Conservation (phyloP, 2,329 filamentous ascomycete species). For the Ceratocystis destructans region DNA sequence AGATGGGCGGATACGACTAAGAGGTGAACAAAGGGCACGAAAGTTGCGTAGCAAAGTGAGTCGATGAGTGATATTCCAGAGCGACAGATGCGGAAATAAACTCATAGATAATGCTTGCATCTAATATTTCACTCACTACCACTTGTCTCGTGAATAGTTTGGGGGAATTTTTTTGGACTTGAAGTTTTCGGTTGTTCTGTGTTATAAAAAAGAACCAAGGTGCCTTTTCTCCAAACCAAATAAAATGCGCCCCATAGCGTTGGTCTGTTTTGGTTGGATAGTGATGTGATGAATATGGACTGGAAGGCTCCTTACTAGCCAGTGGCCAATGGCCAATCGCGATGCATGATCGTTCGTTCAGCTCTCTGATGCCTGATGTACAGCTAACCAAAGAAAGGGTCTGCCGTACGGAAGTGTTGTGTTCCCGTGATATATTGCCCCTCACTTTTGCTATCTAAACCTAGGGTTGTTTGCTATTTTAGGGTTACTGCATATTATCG, state of each 20-base stretch:
- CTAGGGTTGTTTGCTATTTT: not conserved
- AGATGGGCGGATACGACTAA: not conserved
- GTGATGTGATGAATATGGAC: constrained; percentile 2
- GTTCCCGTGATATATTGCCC: not conserved
- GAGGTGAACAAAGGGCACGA: not conserved
- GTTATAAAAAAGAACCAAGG: not conserved
- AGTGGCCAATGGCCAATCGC: not conserved
- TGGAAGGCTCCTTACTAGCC: not conserved
- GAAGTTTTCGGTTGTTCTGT: not conserved
- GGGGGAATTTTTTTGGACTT: no score
- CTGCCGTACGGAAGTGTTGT: not conserved
- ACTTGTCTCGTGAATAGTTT: no score
- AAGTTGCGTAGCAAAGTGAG: not conserved
- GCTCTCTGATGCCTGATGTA: not conserved
- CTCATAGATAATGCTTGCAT: not conserved
- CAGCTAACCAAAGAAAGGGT: not conserved
- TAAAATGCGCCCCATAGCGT: not conserved
- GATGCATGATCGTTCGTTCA: not conserved
- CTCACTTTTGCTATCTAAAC: not conserved
- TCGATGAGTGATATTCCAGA: not conserved
- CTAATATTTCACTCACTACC: not conserved
- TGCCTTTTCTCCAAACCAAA: not conserved
- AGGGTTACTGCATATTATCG: not conserved
- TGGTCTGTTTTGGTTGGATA: not conserved
- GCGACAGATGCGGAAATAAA: not conserved